Conservation (phyloP, 345 rosid genomes). For the Salix viminalis region DNA sequence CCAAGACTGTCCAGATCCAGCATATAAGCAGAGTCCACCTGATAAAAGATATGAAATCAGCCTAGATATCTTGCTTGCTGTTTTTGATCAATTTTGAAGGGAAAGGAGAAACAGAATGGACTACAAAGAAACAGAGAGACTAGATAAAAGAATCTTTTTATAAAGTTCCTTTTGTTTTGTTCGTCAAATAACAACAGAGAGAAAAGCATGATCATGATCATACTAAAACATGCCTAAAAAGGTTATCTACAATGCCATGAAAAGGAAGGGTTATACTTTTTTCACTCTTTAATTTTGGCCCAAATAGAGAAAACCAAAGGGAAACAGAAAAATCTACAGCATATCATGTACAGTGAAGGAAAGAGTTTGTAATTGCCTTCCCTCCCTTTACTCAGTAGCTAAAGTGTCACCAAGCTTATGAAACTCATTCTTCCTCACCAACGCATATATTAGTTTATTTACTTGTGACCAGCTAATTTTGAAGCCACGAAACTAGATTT, state of each 20-base stretch:
- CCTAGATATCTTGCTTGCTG: not conserved
- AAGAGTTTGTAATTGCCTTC: not conserved
- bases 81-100: not conserved
- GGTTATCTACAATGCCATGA: not conserved
- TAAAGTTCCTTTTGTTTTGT: too few species aligned
- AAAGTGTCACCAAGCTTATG: too few species aligned
- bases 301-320: not conserved
- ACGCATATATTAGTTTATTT: not conserved
- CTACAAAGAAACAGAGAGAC: not conserved
- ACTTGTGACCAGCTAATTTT: not conserved
- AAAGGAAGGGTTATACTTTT: not conserved
- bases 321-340: not conserved
- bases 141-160: not conserved
- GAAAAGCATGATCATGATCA: not conserved
- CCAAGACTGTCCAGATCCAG: slow-evolving; percentile 91
- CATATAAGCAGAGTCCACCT: slow-evolving; percentile 88
- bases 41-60: slow-evolving; percentile 21
- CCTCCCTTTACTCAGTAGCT: too few species aligned
- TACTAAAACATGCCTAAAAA: not conserved
- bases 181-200: not conserved
- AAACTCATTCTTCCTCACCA: not conserved
- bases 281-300: not conserved
- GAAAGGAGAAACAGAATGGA: not conserved
- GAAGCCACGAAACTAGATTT: not conserved
- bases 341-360: not conserved